Base-by-base conservation (phyloP, 345 rosid genomes). In the Hypericum perforatum region DNA sequence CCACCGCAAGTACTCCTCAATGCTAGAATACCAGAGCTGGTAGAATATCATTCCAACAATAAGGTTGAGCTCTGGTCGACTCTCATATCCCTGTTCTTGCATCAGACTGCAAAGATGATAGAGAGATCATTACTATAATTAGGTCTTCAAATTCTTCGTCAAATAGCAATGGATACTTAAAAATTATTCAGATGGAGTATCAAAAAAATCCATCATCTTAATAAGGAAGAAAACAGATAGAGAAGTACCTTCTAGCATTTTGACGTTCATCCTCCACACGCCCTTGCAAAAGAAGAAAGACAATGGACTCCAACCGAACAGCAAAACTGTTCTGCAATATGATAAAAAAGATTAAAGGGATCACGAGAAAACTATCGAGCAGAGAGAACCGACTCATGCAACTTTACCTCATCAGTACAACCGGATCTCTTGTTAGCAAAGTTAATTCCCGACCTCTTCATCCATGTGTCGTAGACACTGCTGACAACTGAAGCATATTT, bases 231-330 rank as follows among this genome's bases (percentile, higher is more conserved):
- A 10, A 7, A 49, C 46, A 41, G 39, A 36, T 16, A 56, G 43
- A 50, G 57, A 9, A 6, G 8, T 82, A 87, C 96, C 82, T 70
- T 43, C 66, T 38, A 43, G 72, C 75, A 76, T 74, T 73, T 42
- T 57, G 69, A 53, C 73, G 64, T n/a, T 87, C 92, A 41, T 65
- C 83, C n/a, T 54, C 70, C 13, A 70, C 64, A 67, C 74, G 45
- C 45, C 80, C 88, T 58, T 48, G 67, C 15, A 57, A 54, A 63
- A 87, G 64, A 51, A 64, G 70, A 62, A 74, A 80, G 50, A 81
- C 66, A 47, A 87, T 78, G 54, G 72, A 80, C 77, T 87, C 92
- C 74, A 78, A 67, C 63, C 78, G 76, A 66, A 91, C 79, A 63
- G 60, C 52, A 59, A 75, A 65, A 50, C 59, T 67, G 49, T 74